Evolutionary conservation across 495 filamentous ascomycete species (phyloP).

Genomic region (Aspergillus avenaceus): DNA sequence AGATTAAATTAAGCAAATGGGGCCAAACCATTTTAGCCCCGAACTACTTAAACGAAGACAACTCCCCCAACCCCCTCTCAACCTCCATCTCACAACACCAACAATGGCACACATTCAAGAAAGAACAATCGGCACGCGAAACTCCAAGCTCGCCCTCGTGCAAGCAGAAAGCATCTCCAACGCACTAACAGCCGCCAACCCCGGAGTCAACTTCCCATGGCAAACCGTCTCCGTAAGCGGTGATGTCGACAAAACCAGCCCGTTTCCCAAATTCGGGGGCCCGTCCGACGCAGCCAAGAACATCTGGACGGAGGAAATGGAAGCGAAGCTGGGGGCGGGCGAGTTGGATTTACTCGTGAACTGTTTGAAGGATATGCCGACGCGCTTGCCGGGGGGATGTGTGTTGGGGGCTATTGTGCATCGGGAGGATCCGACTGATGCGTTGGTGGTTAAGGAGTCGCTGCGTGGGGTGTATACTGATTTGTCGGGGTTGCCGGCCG

Average conservation of each 20-base stretch:
- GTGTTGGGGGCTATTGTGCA: slow-evolving; percentile 59
- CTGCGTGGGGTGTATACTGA: slow-evolving; percentile 35
- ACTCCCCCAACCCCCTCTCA: too few relatives aligned
- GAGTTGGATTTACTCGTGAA: slow-evolving; percentile 79
- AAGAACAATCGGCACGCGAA: slow-evolving; percentile 76
- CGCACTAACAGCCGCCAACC: slow-evolving; percentile 51
- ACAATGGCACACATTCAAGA: too few relatives aligned
- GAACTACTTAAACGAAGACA: too few relatives aligned
- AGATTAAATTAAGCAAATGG: too few relatives aligned
- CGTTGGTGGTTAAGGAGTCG: slow-evolving; percentile 26
- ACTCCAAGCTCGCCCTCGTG: slow-evolving; percentile 64
- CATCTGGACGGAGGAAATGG: slow-evolving; percentile 84
- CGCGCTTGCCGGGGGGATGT: slow-evolving; percentile 63
- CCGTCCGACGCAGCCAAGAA: slow-evolving; percentile 57
- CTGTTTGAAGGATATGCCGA: slow-evolving; percentile 75
- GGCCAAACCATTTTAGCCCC: too few relatives aligned
- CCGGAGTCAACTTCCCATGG: slow-evolving; percentile 16
- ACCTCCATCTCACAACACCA: too few relatives aligned
- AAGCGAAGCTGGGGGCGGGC: slow-evolving; percentile 59
- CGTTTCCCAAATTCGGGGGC: slow-evolving; percentile 41
- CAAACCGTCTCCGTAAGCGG: slow-evolving; percentile 18
- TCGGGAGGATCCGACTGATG: slow-evolving; percentile 49
- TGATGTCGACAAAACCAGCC: slow-evolving; percentile 71
- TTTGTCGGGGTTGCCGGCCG: slow-evolving; percentile 62
- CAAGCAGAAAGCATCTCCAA: slow-evolving; percentile 63